Base-by-base conservation (phyloP, 1,139 yeast genomes). In the Nakaseomyces nivariensis region DNA sequence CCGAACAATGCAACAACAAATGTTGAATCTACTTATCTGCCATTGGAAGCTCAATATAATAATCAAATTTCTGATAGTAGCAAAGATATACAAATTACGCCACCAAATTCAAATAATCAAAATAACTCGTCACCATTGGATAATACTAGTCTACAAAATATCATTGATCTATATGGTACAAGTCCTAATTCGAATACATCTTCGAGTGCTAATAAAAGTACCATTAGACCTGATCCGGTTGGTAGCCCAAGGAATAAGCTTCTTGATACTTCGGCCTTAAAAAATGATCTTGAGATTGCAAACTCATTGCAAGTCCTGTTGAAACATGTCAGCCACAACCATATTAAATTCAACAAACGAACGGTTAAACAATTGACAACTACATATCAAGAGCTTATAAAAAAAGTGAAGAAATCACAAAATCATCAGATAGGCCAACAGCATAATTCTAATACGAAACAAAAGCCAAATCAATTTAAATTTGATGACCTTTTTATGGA, bases 161-260 rank as follows among this genome's bases (percentile, higher is more conserved):
- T 41, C 29, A 13, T 41, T 5, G 44, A 41, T 27, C 25, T 41
- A n/a, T 41, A 41, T 11, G 44, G 44, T n/a, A 41, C 44, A n/a
- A 41, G 44, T 11, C 44, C 44, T 4, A 34, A 41, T 13, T 41
- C 44, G 3, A 11, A 41, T 29, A n/a, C 44, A n/a, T 41, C 44
- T n/a, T 29, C 44, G 4, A 29, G 5, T 41, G 34, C 25, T 5
- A 27, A 27, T 7, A 41, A 41, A 29, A 41, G 25, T 10, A 24
- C 6, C 5, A 27, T 7, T 13, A 25, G 9, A 1, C 29, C 44
- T 4, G 44, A 29, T 4, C 2, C 43, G 5, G 13, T 22, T 4
- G 40, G 2, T 24, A 41, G 25, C 13, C 33, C 33, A n/a, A 5
- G 27, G 11, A 22, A 41, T 13, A 41, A 27, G 5, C 8, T 41